Conservation (phyloP, 148 eudicot species). For the Spergularia bocconei region DNA sequence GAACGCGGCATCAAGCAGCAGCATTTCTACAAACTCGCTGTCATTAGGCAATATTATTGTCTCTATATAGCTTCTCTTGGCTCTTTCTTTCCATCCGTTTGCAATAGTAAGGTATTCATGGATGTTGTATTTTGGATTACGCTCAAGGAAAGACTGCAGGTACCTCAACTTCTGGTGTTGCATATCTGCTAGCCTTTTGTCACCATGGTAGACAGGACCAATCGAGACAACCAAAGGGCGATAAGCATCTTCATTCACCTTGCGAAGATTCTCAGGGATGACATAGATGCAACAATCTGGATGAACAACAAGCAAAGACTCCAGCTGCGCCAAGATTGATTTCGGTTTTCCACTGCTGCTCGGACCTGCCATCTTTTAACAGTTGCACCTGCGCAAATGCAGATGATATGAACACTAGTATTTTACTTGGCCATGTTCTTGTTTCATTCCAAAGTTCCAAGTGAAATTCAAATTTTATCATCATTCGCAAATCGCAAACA, state of each 20-base stretch:
- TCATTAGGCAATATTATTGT: not conserved
- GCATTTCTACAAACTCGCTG: conserved; percentile 11
- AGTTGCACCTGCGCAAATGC: not conserved
- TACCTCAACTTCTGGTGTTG: conserved; percentile 19
- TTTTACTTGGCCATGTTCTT: too few species aligned
- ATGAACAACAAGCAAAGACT: not conserved
- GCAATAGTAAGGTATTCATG: not conserved
- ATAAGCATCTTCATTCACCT: conserved; percentile 13
- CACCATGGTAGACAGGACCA: conserved; percentile 22
- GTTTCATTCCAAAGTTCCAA: too few species aligned
- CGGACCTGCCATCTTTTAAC: not conserved
- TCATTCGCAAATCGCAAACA: too few species aligned
- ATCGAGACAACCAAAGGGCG: conserved; percentile 21
- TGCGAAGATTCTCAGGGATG: conserved; percentile 19
- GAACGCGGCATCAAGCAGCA: conserved; percentile 25
- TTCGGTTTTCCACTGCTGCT: too few species aligned
- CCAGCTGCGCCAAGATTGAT: not conserved
- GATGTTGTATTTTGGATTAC: not conserved
- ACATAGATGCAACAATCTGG: conserved; percentile 20
- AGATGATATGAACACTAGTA: too few species aligned
- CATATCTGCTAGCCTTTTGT: not conserved
- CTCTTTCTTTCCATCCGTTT: not conserved
- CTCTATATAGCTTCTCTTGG: conserved; percentile 14
- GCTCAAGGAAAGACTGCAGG: conserved; percentile 6
- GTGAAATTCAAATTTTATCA: too few species aligned